A percentile compares a stretch with the other conserved stretches of the same genome.
Conservation (phyloP, 73 alveolate genomes). For the Tetrahymena borealis region DNA sequence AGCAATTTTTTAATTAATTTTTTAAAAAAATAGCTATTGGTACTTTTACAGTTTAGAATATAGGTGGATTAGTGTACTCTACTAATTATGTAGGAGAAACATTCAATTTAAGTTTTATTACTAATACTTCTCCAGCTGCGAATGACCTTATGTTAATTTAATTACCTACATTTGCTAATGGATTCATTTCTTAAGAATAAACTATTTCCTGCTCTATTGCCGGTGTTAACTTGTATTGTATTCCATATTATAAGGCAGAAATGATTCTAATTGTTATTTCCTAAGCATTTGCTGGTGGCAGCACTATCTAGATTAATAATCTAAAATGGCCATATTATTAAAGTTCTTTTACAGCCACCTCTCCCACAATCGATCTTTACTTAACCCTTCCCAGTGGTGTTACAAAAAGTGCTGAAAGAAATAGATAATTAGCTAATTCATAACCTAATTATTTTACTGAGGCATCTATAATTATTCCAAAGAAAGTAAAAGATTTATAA, state of each 20-base stretch:
- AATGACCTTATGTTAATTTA: background rate
- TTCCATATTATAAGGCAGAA: constrained; percentile 23
- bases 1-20: background rate
- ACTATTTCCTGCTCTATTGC: constrained; percentile 18
- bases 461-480: background rate
- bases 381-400: background rate
- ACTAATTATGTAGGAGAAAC: constrained; percentile 14
- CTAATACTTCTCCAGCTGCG: background rate
- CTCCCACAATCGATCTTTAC: background rate
- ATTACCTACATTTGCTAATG: constrained; percentile 24
- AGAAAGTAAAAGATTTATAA: background rate
- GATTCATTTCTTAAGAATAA: constrained; percentile 1
- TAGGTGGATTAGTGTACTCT: constrained; percentile 1
- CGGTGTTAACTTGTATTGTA: constrained; percentile 13
- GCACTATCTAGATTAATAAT: constrained; percentile 1
- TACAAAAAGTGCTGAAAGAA: background rate
- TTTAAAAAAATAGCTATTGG: background rate
- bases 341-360: background rate
- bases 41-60: background rate
- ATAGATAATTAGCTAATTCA: background rate
- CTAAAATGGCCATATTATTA: constrained; percentile 36
- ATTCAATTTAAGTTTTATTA: constrained; percentile 4
- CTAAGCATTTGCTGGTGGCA: background rate
- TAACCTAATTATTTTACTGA: background rate
- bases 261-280: constrained; percentile 14